A percentile compares a stretch with the other conserved stretches of the same genome.
Conservation (phyloP, 2,329 filamentous ascomycete genomes). For the Dactylonectria estremocensis region DNA sequence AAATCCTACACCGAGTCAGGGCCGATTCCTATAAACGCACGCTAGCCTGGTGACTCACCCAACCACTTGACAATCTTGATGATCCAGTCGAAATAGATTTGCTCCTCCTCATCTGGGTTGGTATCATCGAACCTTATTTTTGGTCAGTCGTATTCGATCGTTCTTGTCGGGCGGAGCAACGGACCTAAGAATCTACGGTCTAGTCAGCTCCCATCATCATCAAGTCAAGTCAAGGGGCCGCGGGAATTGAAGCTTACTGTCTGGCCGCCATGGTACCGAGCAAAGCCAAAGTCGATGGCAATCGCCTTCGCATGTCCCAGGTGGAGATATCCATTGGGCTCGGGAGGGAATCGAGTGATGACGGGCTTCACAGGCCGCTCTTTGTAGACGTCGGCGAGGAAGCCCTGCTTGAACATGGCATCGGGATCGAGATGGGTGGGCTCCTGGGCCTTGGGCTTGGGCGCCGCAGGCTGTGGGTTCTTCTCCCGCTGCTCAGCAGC, state of each 20-base stretch:
- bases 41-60: constrained; percentile 35
- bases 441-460: constrained; percentile 65
- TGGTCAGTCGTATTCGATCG: constrained; percentile 28
- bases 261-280: constrained; percentile 83
- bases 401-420: constrained; percentile 85
- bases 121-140: constrained; percentile 88
- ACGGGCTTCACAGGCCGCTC: constrained; percentile 74
- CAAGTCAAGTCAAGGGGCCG: background rate
- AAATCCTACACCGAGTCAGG: constrained; percentile 65
- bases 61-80: constrained; percentile 89
- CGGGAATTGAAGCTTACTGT: constrained; percentile 45
- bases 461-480: constrained; percentile 46
- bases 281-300: constrained; percentile 96
- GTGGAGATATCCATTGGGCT: constrained; percentile 94
- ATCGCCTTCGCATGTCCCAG: constrained; percentile 97
- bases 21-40: background rate
- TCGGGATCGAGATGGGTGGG: constrained; percentile 66
- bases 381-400: constrained; percentile 80
- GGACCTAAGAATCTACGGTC: constrained; percentile 50
- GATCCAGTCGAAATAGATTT: constrained; percentile 91
- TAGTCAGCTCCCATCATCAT: constrained; percentile 30
- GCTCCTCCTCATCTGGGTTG: constrained; percentile 93
- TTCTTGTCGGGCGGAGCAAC: constrained; percentile 5
- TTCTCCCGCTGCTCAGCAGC: constrained; percentile 51
- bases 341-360: constrained; percentile 83